Percentiles rank a stretch among this genome's conserved stretches.
These are phyloP conservation scores for Gyrodon lividus DNA, from an alignment of 768 basidiomycete genomes.

Conservation along the genomic window DNA sequence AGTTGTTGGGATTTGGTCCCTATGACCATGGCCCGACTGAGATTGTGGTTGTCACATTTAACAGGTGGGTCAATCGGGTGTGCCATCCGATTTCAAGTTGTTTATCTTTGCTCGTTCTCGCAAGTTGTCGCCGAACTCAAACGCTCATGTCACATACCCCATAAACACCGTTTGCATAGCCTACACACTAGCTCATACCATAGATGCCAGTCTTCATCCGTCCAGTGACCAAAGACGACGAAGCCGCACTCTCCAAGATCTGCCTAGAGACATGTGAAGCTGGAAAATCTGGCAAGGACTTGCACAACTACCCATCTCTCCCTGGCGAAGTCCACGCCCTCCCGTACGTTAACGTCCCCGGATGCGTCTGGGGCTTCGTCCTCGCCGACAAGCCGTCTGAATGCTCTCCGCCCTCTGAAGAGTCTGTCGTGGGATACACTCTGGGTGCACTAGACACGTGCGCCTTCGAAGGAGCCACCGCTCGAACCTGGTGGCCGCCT, in stretches of 20 bases:
- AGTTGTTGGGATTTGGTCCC: not conserved
- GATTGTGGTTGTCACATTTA: not conserved
- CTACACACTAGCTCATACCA: not conserved
- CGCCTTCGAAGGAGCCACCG: conserved; percentile 54
- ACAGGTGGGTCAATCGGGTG: not conserved
- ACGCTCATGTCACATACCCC: not conserved
- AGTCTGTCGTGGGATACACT: conserved; percentile 65
- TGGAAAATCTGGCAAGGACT: conserved; percentile 59
- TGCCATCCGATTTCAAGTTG: not conserved
- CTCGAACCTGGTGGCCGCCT: conserved; percentile 64
- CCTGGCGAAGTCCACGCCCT: conserved; percentile 73
- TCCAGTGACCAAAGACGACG: conserved; percentile 52
- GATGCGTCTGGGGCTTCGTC: conserved; percentile 68
- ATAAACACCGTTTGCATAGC: not conserved
- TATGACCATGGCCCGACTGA: not conserved
- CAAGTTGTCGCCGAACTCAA: not conserved
- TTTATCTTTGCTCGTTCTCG: not conserved
- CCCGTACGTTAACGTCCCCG: conserved; percentile 70
- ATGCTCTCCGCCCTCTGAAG: conserved; percentile 27
- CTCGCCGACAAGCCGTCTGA: conserved; percentile 47
- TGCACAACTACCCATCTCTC: conserved; percentile 63
- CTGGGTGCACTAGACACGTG: conserved; percentile 69
- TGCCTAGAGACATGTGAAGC: conserved; percentile 76
- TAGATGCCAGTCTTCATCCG: conserved; percentile 50
- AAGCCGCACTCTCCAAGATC: conserved; percentile 58